Percentiles rank a stretch among this genome's conserved stretches.
phyloP scores from a whole-genome alignment of 2,329 filamentous ascomycete species.

The Colletotrichum musae region DNA sequence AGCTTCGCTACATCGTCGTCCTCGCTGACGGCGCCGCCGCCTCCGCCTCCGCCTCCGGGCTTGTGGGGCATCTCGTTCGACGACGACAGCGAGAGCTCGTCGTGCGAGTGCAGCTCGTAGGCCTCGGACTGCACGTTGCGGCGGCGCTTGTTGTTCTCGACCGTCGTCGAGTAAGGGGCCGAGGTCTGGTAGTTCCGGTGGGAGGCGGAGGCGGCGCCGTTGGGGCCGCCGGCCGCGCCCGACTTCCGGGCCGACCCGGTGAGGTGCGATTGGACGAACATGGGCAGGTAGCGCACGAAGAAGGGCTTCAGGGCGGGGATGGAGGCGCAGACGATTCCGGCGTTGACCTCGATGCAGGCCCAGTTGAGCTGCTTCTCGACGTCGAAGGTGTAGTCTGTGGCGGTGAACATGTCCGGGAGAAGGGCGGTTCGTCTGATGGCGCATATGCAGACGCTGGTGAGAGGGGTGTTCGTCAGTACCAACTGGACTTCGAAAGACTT shows the following conservation, averaged over 20 bases:
- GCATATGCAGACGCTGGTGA: slow-evolving; percentile 47
- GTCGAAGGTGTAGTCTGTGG: slow-evolving; percentile 47
- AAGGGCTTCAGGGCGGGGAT: slow-evolving; percentile 43
- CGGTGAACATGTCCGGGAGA: slow-evolving; percentile 45
- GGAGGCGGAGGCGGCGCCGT: no score
- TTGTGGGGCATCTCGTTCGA: slow-evolving; percentile 12
- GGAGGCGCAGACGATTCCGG: slow-evolving; percentile 39
- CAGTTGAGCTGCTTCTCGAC: slow-evolving; percentile 51
- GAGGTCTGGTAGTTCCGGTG: slow-evolving; percentile 15
- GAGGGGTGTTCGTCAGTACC: neutral
- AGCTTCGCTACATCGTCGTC: slow-evolving; percentile 32
- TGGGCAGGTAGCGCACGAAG: slow-evolving; percentile 41
- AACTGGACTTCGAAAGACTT: neutral
- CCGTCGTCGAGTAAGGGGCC: slow-evolving; percentile 24
- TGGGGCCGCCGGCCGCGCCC: neutral
- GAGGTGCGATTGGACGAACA: slow-evolving; percentile 32
- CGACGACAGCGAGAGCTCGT: slow-evolving; percentile 19
- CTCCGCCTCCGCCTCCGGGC: no score
- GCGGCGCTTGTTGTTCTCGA: slow-evolving; percentile 37
- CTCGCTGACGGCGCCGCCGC: no score
- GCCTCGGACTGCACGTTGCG: slow-evolving; percentile 37
- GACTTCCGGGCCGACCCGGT: slow-evolving; percentile 10
- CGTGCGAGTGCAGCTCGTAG: slow-evolving; percentile 39
- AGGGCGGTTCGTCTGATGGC: slow-evolving; percentile 50
- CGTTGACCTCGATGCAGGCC: slow-evolving; percentile 38